Conservation (phyloP, 129 eudicot genomes). For the Escallonia rubra region DNA sequence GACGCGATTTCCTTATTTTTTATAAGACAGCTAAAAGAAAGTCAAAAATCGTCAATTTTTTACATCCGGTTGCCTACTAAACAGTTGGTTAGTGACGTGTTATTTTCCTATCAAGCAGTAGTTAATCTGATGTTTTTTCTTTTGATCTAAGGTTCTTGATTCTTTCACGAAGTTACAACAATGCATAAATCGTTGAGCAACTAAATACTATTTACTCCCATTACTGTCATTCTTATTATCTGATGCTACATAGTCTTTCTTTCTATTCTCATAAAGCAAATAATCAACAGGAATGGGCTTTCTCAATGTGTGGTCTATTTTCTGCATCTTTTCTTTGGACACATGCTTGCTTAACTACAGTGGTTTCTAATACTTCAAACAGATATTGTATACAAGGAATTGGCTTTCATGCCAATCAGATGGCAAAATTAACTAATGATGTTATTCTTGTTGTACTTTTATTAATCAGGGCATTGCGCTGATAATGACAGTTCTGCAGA, state of each 20-base stretch:
- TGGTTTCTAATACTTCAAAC: not conserved
- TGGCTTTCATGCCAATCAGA: not conserved
- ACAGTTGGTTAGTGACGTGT: too few relatives aligned
- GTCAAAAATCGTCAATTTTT: too few relatives aligned
- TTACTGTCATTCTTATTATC: not conserved
- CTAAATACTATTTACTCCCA: not conserved
- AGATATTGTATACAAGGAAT: not conserved
- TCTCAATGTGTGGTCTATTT: not conserved
- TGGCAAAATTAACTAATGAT: conserved; percentile 9
- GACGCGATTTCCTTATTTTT: too few relatives aligned
- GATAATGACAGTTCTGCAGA: conserved; percentile 83
- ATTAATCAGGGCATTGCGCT: conserved; percentile 65
- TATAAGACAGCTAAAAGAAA: too few relatives aligned
- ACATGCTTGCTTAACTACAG: not conserved
- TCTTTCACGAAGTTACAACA: too few relatives aligned
- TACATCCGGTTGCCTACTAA: too few relatives aligned
- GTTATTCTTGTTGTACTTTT: conserved; percentile 12
- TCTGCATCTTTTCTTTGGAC: not conserved
- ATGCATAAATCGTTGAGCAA: not conserved
- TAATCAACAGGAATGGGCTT: not conserved
- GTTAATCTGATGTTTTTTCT: too few relatives aligned
- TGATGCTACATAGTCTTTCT: not conserved
- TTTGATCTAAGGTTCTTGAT: too few relatives aligned
- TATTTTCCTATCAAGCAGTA: too few relatives aligned
- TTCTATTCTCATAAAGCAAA: too few relatives aligned